phyloP scores from a whole-genome alignment of 768 basidiomycete genomes.

The Lepiota venenata region DNA sequence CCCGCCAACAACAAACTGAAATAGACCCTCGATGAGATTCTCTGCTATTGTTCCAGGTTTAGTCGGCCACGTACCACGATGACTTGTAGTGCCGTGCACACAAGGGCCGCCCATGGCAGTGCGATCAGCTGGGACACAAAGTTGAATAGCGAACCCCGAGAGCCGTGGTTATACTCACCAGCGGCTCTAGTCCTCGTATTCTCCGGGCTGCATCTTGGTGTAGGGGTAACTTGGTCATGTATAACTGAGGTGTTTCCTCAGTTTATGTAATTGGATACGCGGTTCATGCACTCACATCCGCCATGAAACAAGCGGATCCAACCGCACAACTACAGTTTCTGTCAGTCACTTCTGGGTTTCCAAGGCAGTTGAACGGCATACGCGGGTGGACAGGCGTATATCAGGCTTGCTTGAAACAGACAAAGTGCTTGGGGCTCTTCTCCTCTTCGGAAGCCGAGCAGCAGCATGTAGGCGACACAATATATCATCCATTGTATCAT shows the following conservation, averaged over 20 bases:
- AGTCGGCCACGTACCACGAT: not conserved
- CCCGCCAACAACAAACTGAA: not conserved
- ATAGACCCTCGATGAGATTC: not conserved
- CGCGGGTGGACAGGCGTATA: constrained; percentile 12
- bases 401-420: constrained; percentile 3
- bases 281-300: not conserved
- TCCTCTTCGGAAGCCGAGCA: constrained; percentile 4
- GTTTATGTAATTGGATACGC: not conserved
- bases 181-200: not conserved
- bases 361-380: not conserved
- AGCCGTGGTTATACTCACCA: not conserved
- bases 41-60: not conserved
- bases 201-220: not conserved
- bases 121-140: not conserved
- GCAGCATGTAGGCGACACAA: constrained; percentile 7
- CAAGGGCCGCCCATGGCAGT: constrained; percentile 7
- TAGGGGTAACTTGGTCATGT: constrained; percentile 1
- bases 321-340: constrained; percentile 2
- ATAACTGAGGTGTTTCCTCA: not conserved
- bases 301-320: constrained; percentile 10
- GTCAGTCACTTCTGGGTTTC: not conserved
- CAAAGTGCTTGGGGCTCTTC: not conserved
- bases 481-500: constrained; percentile 11
- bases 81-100: not conserved
- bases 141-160: not conserved